A percentile compares a stretch with the other conserved stretches of the same genome.
Evolutionary conservation across 805 yeast species (phyloP).

Genomic region (Clavispora phyllophila): DNA sequence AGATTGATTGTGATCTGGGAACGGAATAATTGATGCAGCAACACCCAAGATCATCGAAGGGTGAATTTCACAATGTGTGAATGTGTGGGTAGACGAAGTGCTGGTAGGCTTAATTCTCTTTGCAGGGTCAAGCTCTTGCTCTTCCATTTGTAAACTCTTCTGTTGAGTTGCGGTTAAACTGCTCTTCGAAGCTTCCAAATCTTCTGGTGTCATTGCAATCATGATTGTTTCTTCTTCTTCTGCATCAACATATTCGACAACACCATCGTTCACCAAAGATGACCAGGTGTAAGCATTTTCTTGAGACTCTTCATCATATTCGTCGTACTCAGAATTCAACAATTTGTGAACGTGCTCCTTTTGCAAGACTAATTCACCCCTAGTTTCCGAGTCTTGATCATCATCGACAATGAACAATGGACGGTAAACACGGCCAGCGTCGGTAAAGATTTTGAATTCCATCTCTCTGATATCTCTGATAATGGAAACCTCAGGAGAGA

Average conservation of each 20-base stretch:
- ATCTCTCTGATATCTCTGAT: constrained; percentile 95
- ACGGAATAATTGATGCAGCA: constrained; percentile 97
- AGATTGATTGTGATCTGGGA: constrained; percentile 99
- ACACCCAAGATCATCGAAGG: constrained; percentile 98
- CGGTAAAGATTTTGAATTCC: constrained; percentile 93
- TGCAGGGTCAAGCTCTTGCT: constrained; percentile 62
- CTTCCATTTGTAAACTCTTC: constrained; percentile 37
- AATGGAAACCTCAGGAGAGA: constrained; percentile 92
- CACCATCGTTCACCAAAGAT: constrained; percentile 74
- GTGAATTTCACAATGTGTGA: constrained; percentile 98
- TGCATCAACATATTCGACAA: constrained; percentile 95
- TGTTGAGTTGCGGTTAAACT: constrained; percentile 39
- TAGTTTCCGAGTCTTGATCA: constrained; percentile 59
- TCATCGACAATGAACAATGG: constrained; percentile 93
- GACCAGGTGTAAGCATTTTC: constrained; percentile 71
- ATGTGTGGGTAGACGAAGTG: constrained; percentile 59
- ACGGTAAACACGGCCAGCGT: constrained; percentile 97
- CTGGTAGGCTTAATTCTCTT: constrained; percentile 75
- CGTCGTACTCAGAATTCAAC: constrained; percentile 59
- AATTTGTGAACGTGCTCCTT: constrained; percentile 80
- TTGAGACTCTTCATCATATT: constrained; percentile 49
- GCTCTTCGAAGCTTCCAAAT: constrained; percentile 62
- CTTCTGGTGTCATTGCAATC: constrained; percentile 99
- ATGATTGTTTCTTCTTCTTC: constrained; percentile 98
- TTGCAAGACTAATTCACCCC: constrained; percentile 75